Evolutionary conservation across 1,284 basidiomycete genomes (phyloP).

Genomic region (Ceratobasidium sp.): DNA sequence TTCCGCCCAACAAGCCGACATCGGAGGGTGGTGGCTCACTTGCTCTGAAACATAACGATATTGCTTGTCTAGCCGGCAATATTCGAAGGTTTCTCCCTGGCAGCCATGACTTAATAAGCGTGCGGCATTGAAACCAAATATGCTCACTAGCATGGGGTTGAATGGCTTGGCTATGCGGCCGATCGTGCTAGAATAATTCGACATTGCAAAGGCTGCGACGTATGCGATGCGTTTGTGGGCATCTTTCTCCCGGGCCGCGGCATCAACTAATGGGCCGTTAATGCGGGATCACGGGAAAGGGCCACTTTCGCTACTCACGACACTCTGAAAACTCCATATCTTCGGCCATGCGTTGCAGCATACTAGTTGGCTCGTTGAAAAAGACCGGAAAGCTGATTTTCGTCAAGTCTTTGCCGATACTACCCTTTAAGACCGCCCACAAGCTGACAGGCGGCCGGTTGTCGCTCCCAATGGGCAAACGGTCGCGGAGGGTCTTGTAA

Average conservation of each 20-base stretch:
- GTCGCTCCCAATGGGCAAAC: constrained; percentile 78
- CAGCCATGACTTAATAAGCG: constrained; percentile 49
- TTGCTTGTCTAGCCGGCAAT: constrained; percentile 86
- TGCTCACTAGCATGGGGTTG: constrained; percentile 86
- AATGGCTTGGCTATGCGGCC: constrained; percentile 96
- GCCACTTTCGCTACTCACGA: constrained; percentile 64
- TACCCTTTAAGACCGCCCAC: constrained; percentile 96
- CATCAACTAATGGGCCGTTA: constrained; percentile 71
- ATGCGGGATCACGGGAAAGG: constrained; percentile 17
- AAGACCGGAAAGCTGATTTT: constrained; percentile 96
- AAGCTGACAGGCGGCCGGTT: constrained; percentile 91
- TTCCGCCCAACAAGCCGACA: constrained; percentile 97
- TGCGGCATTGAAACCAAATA: background rate
- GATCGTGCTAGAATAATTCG: constrained; percentile 97
- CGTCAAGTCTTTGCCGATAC: constrained; percentile 97
- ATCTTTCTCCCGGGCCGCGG: constrained; percentile 82
- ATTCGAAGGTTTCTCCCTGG: constrained; percentile 92
- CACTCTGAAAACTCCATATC: constrained; percentile 98
- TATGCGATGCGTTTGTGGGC: constrained; percentile 89
- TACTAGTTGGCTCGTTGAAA: constrained; percentile 97
- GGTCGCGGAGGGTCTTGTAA: constrained; percentile 76
- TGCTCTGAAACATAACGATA: constrained; percentile 96
- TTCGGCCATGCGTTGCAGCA: constrained; percentile 84
- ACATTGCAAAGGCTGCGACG: constrained; percentile 98
- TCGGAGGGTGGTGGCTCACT: constrained; percentile 96